Base-by-base conservation (phyloP, 768 basidiomycete genomes). In the Phaeotremella fagi region DNA sequence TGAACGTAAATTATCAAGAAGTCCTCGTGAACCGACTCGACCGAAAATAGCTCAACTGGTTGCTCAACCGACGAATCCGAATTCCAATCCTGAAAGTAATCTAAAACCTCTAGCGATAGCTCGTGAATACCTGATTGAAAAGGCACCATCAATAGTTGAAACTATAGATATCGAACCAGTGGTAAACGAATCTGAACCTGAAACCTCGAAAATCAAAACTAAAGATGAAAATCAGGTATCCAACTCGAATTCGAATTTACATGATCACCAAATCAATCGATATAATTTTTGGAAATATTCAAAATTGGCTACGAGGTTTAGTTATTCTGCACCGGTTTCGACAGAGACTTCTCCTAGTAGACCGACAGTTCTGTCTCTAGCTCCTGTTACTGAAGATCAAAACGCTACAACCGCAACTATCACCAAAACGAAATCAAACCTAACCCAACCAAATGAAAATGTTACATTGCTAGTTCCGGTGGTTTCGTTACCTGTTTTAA, bases 401-500 rank as follows among this genome's bases (percentile, higher is more conserved):
- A 20, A 11, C 16, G n/a, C 15, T 2, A 25, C 45, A 38, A 22
- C 38, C 1, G 12, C 26, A 3, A n/a, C 43, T 5, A 57, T 28
- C 35, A 20, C 31, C 9, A 7, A 33, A 33, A 16, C 31, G 16
- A n/a, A n/a, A n/a, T n/a, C n/a, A n/a, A n/a, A n/a, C n/a, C n/a
- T n/a, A n/a, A n/a, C n/a, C n/a, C n/a, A 47, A 46, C 22, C 53
- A 22, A 23, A 15, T 22, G 38, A 37, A n/a, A 25, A 3, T 12
- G 41, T 28, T 36, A 7, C 11, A 7, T 7, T 35, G 16, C 27
- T 18, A 9, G 29, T 24, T 16, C 53, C 55, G 15, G 38, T 57
- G 0, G 51, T 62, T 49, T 50, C 83, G 78, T 63, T 77, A 77
- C 36, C 70, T 80, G 47, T 83, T 36, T 74, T 94, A 54, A 66